These are phyloP conservation scores for Lagenidium sp. DNA, from an alignment of 352 stramenopile species.

Conservation along the genomic window DNA sequence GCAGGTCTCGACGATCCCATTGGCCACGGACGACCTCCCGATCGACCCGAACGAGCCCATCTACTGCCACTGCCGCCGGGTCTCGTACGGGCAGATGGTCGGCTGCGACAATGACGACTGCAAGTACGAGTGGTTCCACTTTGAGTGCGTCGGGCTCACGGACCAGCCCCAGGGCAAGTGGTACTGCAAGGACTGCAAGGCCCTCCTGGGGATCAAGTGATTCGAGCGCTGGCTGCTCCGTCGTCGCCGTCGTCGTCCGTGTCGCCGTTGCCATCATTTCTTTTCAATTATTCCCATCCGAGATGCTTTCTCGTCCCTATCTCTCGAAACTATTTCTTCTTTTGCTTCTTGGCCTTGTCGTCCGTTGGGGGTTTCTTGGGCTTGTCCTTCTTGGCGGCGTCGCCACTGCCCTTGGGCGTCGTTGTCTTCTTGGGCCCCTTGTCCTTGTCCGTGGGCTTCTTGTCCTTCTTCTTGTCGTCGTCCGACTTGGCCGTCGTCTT, in stretches of 20 bases:
- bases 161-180: constrained; percentile 75
- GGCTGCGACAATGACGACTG: constrained; percentile 90
- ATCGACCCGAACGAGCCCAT: constrained; percentile 86
- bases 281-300: too few species aligned
- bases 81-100: constrained; percentile 90
- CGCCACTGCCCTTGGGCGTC: constrained; percentile 16
- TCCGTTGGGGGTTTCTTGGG: constrained; percentile 17
- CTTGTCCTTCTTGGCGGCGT: constrained; percentile 11
- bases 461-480: constrained; percentile 11
- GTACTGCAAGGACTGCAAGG: constrained; percentile 81
- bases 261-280: too few species aligned
- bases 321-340: constrained; percentile 4
- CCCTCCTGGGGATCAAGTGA: constrained; percentile 58
- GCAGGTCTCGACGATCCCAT: constrained; percentile 16
- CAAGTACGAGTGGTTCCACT: constrained; percentile 92
- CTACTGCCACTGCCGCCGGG: constrained; percentile 79
- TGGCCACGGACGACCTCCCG: constrained; percentile 64
- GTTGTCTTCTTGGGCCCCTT: constrained; percentile 5
- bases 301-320: too few species aligned
- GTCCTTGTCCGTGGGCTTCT: constrained; percentile 4
- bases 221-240: too few species aligned
- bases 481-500: constrained; percentile 11
- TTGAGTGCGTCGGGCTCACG: constrained; percentile 81
- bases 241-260: too few species aligned
- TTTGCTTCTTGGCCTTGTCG: constrained; percentile 12